Evolutionary conservation across 108 stramenopile genomes (phyloP).

Genomic region (Nitzschia putrida): DNA sequence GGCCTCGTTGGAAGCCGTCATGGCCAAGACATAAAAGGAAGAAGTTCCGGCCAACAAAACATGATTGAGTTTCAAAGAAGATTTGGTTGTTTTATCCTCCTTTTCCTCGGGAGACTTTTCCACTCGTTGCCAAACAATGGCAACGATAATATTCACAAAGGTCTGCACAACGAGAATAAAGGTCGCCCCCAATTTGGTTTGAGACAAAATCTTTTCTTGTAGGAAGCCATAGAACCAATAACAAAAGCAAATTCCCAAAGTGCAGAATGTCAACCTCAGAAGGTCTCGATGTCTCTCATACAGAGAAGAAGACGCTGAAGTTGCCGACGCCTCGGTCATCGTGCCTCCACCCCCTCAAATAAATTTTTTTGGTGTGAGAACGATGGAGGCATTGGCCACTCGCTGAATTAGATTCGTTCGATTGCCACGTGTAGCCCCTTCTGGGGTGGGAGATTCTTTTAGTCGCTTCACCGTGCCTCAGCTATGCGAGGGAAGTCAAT

Average conservation of each 20-base stretch:
- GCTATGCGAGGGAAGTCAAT: no score
- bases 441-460: no score
- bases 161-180: constrained; percentile 70
- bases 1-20: constrained; percentile 78
- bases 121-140: constrained; percentile 56
- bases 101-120: constrained; percentile 11
- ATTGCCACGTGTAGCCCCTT: no score
- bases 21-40: constrained; percentile 71
- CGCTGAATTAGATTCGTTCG: no score
- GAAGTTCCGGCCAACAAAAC: constrained; percentile 45
- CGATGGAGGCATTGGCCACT: no score
- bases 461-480: no score
- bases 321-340: no score
- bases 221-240: constrained; percentile 81
- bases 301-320: no score
- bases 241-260: constrained; percentile 73
- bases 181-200: constrained; percentile 45
- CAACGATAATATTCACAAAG: constrained; percentile 62
- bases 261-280: constrained; percentile 42
- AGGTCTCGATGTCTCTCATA: neutral
- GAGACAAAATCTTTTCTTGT: constrained; percentile 67
- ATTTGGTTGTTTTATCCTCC: neutral
- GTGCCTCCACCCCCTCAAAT: no score
- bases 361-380: no score
- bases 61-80: constrained; percentile 36